phyloP scores from a whole-genome alignment of 805 yeast genomes.

The Wickerhamiella parazyma region DNA sequence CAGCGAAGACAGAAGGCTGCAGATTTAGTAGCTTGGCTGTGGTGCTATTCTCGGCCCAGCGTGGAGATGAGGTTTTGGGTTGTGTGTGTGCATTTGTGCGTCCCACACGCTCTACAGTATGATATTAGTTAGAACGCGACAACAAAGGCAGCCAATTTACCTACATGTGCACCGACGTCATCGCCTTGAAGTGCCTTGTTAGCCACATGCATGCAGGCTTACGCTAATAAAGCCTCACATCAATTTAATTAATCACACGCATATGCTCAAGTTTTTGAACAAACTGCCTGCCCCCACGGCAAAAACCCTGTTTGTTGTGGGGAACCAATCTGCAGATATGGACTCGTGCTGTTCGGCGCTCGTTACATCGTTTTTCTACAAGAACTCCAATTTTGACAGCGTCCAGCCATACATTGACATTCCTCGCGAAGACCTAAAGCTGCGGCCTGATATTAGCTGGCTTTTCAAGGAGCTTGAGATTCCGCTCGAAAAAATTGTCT shows the following conservation, averaged over 20 bases:
- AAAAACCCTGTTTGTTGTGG: slow-evolving; percentile 37
- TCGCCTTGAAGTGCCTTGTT: not conserved
- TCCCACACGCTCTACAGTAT: no score
- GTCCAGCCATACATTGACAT: slow-evolving; percentile 68
- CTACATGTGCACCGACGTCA: no score
- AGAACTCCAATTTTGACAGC: slow-evolving; percentile 16
- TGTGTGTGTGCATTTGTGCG: no score
- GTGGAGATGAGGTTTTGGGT: no score
- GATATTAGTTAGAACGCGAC: no score
- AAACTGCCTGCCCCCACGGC: slow-evolving; percentile 2
- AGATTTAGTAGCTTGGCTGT: no score
- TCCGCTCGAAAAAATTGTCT: slow-evolving; percentile 38
- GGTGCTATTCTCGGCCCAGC: no score
- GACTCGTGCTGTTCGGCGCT: slow-evolving; percentile 78
- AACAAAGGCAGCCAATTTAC: no score
- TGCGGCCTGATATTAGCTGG: slow-evolving; percentile 58
- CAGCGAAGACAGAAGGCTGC: no score
- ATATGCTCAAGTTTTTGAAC: slow-evolving; percentile 4
- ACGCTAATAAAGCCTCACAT: not conserved
- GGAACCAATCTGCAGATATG: slow-evolving; percentile 79
- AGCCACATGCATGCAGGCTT: not conserved
- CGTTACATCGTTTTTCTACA: slow-evolving; percentile 47
- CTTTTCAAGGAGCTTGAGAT: slow-evolving; percentile 39
- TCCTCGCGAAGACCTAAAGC: slow-evolving; percentile 44
- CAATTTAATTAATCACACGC: not conserved